Evolutionary conservation across 495 filamentous ascomycete species (phyloP).

Genomic region (Sporormia fimetaria): DNA sequence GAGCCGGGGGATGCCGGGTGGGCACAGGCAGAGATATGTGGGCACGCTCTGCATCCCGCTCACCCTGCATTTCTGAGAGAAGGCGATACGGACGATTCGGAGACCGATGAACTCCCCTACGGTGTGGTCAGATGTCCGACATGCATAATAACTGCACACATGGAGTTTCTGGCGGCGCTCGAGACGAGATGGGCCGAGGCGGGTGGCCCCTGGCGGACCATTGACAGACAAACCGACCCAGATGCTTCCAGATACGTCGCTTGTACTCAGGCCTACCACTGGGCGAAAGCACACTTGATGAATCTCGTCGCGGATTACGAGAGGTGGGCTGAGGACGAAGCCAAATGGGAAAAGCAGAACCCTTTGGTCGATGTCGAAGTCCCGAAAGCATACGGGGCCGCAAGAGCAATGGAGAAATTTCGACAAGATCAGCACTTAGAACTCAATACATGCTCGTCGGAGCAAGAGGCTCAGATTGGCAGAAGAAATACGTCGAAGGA

Average conservation of each 20-base stretch:
- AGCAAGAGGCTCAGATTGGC: too few relatives aligned
- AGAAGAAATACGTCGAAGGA: too few relatives aligned
- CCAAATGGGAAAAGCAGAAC: background rate
- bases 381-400: background rate
- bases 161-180: background rate
- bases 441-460: too few relatives aligned
- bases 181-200: background rate
- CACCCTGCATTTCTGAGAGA: background rate
- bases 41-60: slow-evolving; percentile 5
- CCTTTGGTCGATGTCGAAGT: background rate
- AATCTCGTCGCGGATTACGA: background rate
- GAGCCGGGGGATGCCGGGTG: background rate
- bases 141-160: slow-evolving; percentile 1
- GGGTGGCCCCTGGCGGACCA: slow-evolving; percentile 6
- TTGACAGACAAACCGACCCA: background rate
- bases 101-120: background rate
- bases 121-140: too few relatives aligned
- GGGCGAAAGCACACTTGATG: background rate
- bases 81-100: background rate
- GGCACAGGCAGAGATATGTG: slow-evolving; percentile 1
- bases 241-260: background rate
- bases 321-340: slow-evolving; percentile 1
- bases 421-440: too few relatives aligned
- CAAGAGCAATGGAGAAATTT: background rate
- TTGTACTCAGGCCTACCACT: background rate